Evolutionary conservation across 148 eudicot genomes (phyloP).

Genomic region (Diospyros lotus): DNA sequence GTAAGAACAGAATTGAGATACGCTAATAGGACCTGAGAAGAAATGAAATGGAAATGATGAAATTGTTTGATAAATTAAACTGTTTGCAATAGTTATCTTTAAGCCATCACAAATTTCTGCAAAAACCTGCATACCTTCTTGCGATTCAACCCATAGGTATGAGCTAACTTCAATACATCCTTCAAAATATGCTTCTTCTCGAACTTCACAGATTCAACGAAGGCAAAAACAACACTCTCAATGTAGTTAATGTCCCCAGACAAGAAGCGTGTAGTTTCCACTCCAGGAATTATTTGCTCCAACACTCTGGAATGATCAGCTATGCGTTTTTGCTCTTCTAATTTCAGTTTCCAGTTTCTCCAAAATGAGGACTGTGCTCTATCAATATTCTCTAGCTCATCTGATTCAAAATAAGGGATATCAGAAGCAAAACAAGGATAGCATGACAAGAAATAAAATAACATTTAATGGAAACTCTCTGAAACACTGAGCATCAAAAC

Average conservation of each 20-base stretch:
- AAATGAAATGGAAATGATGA: conserved; percentile 5
- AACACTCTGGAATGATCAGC: conserved; percentile 79
- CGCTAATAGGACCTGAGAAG: conserved; percentile 62
- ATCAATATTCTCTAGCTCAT: conserved; percentile 66
- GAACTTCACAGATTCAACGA: conserved; percentile 66
- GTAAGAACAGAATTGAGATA: conserved; percentile 62
- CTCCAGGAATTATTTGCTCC: conserved; percentile 92
- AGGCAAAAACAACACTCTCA: conserved; percentile 54
- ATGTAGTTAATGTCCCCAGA: conserved; percentile 70
- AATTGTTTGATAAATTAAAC: neutral
- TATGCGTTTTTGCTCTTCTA: conserved; percentile 76
- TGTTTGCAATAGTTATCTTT: neutral
- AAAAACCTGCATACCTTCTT: conserved; percentile 46
- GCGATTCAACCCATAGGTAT: conserved; percentile 63
- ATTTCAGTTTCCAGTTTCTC: conserved; percentile 91
- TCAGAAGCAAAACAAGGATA: conserved; percentile 17
- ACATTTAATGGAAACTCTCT: neutral
- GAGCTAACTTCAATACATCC: conserved; percentile 57
- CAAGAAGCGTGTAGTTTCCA: conserved; percentile 72
- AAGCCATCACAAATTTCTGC: neutral
- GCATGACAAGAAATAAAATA: conserved; percentile 9
- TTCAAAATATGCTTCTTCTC: conserved; percentile 78
- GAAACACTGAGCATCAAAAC: neutral
- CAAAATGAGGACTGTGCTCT: conserved; percentile 86
- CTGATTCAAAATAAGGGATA: conserved; percentile 30